Percentiles rank a stretch among this genome's conserved stretches.
phyloP scores from a whole-genome alignment of 73 alveolate species.

The Stentor coeruleus region DNA sequence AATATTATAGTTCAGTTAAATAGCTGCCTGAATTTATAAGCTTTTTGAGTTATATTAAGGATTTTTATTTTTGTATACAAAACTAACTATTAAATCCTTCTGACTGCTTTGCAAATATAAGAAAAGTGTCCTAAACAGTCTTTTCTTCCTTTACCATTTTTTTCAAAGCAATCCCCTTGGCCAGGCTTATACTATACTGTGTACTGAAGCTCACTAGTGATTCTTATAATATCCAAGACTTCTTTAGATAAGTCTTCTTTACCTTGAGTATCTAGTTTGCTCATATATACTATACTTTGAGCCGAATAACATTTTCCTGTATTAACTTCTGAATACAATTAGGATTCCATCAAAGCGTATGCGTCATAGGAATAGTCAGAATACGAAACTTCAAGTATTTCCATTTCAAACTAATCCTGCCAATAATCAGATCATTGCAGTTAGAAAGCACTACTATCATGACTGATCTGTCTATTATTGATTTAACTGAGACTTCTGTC shows the following conservation, averaged over 20 bases:
- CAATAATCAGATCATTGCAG: not conserved
- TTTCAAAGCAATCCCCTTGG: slow-evolving; percentile 34
- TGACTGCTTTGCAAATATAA: slow-evolving; percentile 28
- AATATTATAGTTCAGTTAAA: slow-evolving; percentile 41
- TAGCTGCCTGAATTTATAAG: slow-evolving; percentile 54
- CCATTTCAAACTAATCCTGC: not conserved
- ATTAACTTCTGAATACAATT: slow-evolving; percentile 47
- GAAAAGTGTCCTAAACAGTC: slow-evolving; percentile 18
- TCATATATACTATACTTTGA: slow-evolving; percentile 48
- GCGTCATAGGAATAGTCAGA: slow-evolving; percentile 9
- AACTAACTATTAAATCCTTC: slow-evolving; percentile 63
- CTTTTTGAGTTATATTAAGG: slow-evolving; percentile 42
- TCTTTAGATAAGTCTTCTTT: slow-evolving; percentile 23
- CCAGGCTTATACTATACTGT: slow-evolving; percentile 26
- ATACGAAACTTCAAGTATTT: not conserved
- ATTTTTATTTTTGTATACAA: slow-evolving; percentile 47
- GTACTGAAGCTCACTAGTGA: slow-evolving; percentile 27
- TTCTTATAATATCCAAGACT: not conserved
- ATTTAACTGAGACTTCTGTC: not conserved
- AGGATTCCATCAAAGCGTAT: slow-evolving; percentile 30
- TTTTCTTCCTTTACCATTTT: slow-evolving; percentile 25
- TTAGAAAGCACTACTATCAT: not conserved
- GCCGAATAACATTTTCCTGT: slow-evolving; percentile 63
- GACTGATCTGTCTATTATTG: not conserved
- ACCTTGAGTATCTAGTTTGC: slow-evolving; percentile 23